Evolutionary conservation across 2,329 filamentous ascomycete genomes (phyloP).

Genomic region (Fusarium camptoceras): DNA sequence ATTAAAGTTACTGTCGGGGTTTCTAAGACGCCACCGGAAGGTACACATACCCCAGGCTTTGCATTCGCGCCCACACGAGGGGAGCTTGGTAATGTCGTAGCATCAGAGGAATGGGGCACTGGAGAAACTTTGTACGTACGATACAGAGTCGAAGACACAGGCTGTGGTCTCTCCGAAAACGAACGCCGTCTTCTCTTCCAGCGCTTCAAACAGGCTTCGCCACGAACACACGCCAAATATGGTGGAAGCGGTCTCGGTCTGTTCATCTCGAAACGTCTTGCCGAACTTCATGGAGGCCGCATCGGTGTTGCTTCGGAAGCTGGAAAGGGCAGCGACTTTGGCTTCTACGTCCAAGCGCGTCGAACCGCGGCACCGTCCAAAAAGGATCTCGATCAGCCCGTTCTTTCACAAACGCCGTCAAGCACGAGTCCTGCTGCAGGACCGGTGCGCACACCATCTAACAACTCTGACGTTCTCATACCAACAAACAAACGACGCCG

Average conservation of each 20-base stretch:
- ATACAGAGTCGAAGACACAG: constrained; percentile 73
- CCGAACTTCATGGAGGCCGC: constrained; percentile 73
- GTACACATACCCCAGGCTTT: constrained; percentile 5
- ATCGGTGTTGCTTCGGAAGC: constrained; percentile 71
- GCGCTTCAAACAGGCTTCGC: constrained; percentile 72
- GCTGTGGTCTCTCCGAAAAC: constrained; percentile 69
- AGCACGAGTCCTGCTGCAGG: neutral
- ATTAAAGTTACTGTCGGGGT: constrained; percentile 66
- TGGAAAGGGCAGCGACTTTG: constrained; percentile 70
- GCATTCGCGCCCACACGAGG: constrained; percentile 14
- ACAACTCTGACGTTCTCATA: neutral
- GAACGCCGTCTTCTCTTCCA: constrained; percentile 75
- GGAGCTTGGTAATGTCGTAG: constrained; percentile 20
- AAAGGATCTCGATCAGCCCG: constrained; percentile 15
- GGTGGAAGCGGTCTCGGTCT: constrained; percentile 72
- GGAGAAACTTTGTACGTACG: constrained; percentile 53
- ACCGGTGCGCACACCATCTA: neutral
- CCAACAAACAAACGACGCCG: neutral
- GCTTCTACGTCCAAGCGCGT: constrained; percentile 70
- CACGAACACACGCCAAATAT: constrained; percentile 66
- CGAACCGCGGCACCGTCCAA: constrained; percentile 50
- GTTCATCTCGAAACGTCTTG: constrained; percentile 73
- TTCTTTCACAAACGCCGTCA: neutral
- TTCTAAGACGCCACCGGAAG: constrained; percentile 42
- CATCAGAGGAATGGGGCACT: constrained; percentile 49